Evolutionary conservation across 2,329 filamentous ascomycete species (phyloP).

Genomic region (Chrysosporium queenslandicum): DNA sequence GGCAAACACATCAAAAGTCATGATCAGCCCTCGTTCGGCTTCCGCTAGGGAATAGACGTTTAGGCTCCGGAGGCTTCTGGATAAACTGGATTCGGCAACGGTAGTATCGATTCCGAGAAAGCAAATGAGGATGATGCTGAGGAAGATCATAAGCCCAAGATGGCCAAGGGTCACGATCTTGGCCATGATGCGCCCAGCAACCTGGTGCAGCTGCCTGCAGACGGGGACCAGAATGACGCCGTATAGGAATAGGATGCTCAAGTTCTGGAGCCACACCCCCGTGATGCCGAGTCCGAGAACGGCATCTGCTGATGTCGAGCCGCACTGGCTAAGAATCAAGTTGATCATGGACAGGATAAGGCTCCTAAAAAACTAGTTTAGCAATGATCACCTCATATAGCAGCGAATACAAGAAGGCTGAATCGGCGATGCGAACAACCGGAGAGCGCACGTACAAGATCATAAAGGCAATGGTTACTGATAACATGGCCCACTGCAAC

Average conservation of each 20-base stretch:
- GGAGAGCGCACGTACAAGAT: conserved; percentile 5
- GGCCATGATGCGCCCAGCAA: conserved; percentile 1
- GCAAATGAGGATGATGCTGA: conserved; percentile 8
- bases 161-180: conserved; percentile 1
- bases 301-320: not conserved
- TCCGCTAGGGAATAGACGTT: not conserved
- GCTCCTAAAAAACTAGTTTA: not conserved
- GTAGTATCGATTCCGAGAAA: conserved; percentile 1
- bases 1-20: conserved; percentile 6
- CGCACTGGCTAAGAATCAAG: conserved; percentile 1
- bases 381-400: not conserved
- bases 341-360: conserved; percentile 4
- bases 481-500: conserved; percentile 9
- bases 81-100: not conserved
- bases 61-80: not conserved
- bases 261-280: not conserved
- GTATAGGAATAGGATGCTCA: conserved; percentile 5
- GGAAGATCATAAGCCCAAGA: conserved; percentile 7
- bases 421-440: not conserved
- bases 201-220: conserved; percentile 13
- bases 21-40: not conserved
- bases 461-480: not conserved
- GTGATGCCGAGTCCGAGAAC: not conserved
- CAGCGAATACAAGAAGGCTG: not conserved
- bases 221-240: conserved; percentile 12